Evolutionary conservation across 75 land plant genomes (phyloP).

Genomic region (Cunninghamia lanceolata): DNA sequence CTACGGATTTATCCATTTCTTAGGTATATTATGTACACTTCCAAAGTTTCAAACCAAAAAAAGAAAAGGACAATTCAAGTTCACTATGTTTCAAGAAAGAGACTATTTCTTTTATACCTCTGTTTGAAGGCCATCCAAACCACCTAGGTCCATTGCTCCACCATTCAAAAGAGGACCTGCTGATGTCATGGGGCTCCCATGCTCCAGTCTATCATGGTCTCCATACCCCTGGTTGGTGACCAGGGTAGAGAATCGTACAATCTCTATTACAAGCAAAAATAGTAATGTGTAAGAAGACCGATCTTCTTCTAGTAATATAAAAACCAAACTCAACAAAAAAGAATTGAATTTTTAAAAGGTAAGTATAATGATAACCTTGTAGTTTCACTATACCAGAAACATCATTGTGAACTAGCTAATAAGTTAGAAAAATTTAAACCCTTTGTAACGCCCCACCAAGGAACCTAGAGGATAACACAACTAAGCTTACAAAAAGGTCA

Average conservation of each 20-base stretch:
- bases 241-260: conserved; percentile 54
- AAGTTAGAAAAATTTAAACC: neutral
- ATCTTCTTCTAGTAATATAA: neutral
- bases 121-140: conserved; percentile 54
- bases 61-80: neutral
- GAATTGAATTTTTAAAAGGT: neutral
- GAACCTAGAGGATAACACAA: too few species aligned
- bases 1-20: neutral
- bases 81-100: neutral
- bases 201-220: conserved; percentile 71
- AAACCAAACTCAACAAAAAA: neutral
- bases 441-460: too few species aligned
- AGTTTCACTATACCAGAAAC: neutral
- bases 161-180: conserved; percentile 50
- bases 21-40: neutral
- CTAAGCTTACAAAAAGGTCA: too few species aligned
- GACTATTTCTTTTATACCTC: conserved; percentile 29
- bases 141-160: conserved; percentile 60
- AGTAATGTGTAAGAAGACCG: neutral
- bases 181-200: conserved; percentile 66
- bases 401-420: neutral
- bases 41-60: neutral
- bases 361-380: neutral
- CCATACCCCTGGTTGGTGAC: conserved; percentile 47
- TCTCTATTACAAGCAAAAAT: conserved; percentile 48